Evolutionary conservation across 129 eudicot species (phyloP), one percentile per base, ranked within the genome.

Genomic region (Chrysanthemum lavandulifolium): DNA sequence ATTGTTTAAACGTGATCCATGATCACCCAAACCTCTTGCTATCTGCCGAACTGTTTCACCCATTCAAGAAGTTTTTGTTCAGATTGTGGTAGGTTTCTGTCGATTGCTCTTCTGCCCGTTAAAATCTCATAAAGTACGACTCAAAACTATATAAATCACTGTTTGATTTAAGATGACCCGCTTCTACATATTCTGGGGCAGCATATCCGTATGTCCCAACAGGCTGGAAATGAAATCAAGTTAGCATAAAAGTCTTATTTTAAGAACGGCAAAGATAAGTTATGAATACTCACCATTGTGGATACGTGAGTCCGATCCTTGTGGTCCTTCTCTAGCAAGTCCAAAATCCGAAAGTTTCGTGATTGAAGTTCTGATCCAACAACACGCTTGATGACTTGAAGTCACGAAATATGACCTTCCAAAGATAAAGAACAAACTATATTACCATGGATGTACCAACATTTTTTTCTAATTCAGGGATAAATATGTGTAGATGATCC

Each of bases 291-390:
- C 73, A 91, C 97, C 71, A 59, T 86, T 25, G 97, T 91, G 13
- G 95, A 88, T 12, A 91, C 97, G 59, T 91, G 97, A 29, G 89
- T 71, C 4, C 25, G 84, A 31, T 78, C 95, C 97, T 48, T 74
- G 76, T 25, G 97, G 97, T 3, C 97, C 97, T 82, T 91, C 97
- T 73, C 97, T 79, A 43, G 97, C 97, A 61, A 91, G 91, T 14
- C 97, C 97, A 55, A 91, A 91, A 80, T 91, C 97, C 40, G 95
- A 91, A 56, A 91, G 87, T 79, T 84, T 91, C 2, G 97, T 74
- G n/a, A 0, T 80, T 86, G 73, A 91, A 83, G 69, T 86, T 78
- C 61, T 76, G 75, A 52, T 88, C 95, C 84, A 91, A 70, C 43
- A 91, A 84, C 82, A 91, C 91, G 18, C 88, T 91, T 0, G 97